Evolutionary conservation across 2,329 filamentous ascomycete genomes (phyloP).

Genomic region (Fusarium dlaminii): DNA sequence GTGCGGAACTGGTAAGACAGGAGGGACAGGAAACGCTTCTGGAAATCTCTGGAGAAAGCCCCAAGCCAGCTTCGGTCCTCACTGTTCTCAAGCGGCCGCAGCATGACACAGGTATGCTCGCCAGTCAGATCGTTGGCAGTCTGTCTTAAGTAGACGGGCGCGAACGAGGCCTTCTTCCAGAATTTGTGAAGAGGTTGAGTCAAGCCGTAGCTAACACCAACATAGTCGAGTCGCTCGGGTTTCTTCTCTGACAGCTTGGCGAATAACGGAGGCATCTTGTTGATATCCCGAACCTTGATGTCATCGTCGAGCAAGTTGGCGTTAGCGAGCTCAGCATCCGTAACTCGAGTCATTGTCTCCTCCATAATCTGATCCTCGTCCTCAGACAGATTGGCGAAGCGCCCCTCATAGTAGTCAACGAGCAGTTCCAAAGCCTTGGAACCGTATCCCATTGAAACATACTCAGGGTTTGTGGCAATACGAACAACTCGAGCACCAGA

Average conservation of each 20-base stretch:
- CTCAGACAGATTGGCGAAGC: slow-evolving; percentile 86
- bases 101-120: slow-evolving; percentile 98
- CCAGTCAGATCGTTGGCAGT: slow-evolving; percentile 96
- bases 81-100: slow-evolving; percentile 76
- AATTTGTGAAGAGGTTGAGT: slow-evolving; percentile 91
- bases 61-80: slow-evolving; percentile 86
- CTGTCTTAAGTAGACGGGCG: slow-evolving; percentile 92
- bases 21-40: slow-evolving; percentile 88
- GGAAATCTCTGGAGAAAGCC: slow-evolving; percentile 92
- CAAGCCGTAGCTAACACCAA: slow-evolving; percentile 95
- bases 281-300: slow-evolving; percentile 88
- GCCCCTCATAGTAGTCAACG: slow-evolving; percentile 92
- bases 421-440: slow-evolving; percentile 88
- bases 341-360: slow-evolving; percentile 78
- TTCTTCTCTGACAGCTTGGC: slow-evolving; percentile 85
- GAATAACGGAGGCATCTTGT: slow-evolving; percentile 92
- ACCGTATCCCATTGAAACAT: slow-evolving; percentile 91
- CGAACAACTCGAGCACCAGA: slow-evolving; percentile 92
- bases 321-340: slow-evolving; percentile 81
- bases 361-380: slow-evolving; percentile 63
- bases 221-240: slow-evolving; percentile 84
- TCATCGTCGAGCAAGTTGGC: slow-evolving; percentile 84
- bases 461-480: slow-evolving; percentile 96
- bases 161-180: slow-evolving; percentile 90
- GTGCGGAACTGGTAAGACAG: slow-evolving; percentile 91